phyloP scores from a whole-genome alignment of 2,329 filamentous ascomycete genomes.

The Phialophora macrospora region DNA sequence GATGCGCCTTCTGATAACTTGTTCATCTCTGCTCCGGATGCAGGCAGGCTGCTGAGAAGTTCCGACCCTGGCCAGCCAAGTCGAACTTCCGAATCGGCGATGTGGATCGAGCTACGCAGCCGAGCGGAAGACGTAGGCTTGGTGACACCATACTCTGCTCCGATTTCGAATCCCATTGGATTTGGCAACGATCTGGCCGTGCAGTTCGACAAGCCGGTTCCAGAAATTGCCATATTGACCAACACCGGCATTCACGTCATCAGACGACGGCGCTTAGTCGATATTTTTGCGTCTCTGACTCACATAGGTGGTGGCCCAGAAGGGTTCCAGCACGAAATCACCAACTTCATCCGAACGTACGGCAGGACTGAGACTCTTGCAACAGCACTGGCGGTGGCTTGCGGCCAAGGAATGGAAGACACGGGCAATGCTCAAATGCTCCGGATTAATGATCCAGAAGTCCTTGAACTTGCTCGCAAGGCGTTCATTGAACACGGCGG shows the following conservation, averaged over 20 bases:
- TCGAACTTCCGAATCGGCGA: conserved; percentile 77
- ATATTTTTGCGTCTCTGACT: conserved; percentile 85
- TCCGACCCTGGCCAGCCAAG: conserved; percentile 58
- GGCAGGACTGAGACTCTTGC: conserved; percentile 88
- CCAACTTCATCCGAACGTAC: conserved; percentile 82
- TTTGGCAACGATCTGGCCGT: conserved; percentile 95
- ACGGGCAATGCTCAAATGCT: conserved; percentile 72
- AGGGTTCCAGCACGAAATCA: conserved; percentile 78
- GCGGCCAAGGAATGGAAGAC: conserved; percentile 85
- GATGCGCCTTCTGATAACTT: conserved; percentile 67
- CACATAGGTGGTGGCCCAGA: conserved; percentile 75
- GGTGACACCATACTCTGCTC: conserved; percentile 73
- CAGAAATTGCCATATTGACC: conserved; percentile 88
- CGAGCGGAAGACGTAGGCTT: conserved; percentile 78
- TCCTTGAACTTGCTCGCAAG: conserved; percentile 81
- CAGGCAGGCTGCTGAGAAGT: conserved; percentile 73
- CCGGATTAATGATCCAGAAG: conserved; percentile 76
- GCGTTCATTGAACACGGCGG: conserved; percentile 93
- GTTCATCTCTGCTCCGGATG: conserved; percentile 86
- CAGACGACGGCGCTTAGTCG: conserved; percentile 80
- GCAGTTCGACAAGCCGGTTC: conserved; percentile 83
- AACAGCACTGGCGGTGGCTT: conserved; percentile 90
- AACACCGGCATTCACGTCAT: conserved; percentile 89
- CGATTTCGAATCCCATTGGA: conserved; percentile 69
- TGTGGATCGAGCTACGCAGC: conserved; percentile 76